These are phyloP conservation scores for Nicotiana rustica DNA, from an alignment of 305 asterid genomes.

Conservation along the genomic window DNA sequence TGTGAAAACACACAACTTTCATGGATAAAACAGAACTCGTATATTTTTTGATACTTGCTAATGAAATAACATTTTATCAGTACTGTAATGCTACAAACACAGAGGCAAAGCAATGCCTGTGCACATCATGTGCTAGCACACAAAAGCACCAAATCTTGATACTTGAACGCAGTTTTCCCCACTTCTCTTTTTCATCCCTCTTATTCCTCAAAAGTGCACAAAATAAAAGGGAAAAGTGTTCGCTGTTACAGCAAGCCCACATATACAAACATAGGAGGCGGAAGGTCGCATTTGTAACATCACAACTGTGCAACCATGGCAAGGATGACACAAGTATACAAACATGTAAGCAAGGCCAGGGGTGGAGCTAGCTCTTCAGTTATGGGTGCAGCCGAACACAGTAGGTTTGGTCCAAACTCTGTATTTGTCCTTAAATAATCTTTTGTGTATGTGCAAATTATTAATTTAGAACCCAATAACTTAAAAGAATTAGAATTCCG, in stretches of 20 bases:
- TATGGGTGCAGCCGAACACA: too few relatives aligned
- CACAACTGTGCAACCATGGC: not conserved
- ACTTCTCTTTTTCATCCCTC: not conserved
- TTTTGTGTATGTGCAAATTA: too few relatives aligned
- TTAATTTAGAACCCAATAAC: too few relatives aligned
- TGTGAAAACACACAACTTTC: not conserved
- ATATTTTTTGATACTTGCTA: not conserved
- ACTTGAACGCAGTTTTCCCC: not conserved
- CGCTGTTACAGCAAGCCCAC: not conserved
- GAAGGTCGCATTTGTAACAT: slow-evolving; percentile 8
- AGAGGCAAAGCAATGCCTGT: not conserved
- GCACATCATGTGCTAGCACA: not conserved
- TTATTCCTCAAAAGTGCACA: not conserved
- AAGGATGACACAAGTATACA: not conserved
- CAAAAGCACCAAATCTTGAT: not conserved
- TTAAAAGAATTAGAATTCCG: too few relatives aligned
- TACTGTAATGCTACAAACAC: slow-evolving; percentile 3
- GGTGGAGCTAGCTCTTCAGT: too few relatives aligned
- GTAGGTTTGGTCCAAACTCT: too few relatives aligned
- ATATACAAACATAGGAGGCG: not conserved
- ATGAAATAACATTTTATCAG: not conserved
- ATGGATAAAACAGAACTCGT: not conserved
- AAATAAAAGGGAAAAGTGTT: not conserved
- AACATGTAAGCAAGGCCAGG: not conserved
- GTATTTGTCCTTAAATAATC: too few relatives aligned